phyloP scores from a whole-genome alignment of 129 eudicot genomes.

The Scalesia atractyloides region DNA sequence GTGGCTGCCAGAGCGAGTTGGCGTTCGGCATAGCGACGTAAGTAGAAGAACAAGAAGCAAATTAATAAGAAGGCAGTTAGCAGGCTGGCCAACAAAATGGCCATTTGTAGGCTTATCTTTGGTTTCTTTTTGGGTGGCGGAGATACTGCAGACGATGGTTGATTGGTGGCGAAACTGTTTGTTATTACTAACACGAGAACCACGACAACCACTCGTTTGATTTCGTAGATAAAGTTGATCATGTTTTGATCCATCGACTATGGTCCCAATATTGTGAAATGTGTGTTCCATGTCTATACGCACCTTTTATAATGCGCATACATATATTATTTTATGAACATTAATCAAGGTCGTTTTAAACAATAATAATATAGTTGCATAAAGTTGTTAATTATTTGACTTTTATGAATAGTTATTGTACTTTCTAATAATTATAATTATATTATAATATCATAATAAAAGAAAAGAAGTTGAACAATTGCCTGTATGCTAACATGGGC shows the following conservation, averaged over 20 bases:
- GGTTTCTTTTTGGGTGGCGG: neutral
- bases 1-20: constrained; percentile 19
- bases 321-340: neutral
- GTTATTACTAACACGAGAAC: constrained; percentile 6
- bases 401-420: too few relatives aligned
- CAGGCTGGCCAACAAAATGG: constrained; percentile 4
- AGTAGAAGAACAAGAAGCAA: constrained; percentile 30
- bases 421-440: neutral
- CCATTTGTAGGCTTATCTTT: constrained; percentile 2
- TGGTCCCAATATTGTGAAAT: neutral
- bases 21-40: constrained; percentile 22
- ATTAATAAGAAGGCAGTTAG: constrained; percentile 11
- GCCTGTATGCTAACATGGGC: too few relatives aligned
- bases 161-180: neutral
- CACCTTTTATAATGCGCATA: neutral
- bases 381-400: neutral
- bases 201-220: constrained; percentile 16
- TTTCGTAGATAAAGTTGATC: neutral
- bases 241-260: constrained; percentile 14
- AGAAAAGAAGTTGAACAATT: too few relatives aligned
- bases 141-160: neutral
- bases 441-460: neutral
- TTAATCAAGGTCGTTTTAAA: neutral
- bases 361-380: neutral
- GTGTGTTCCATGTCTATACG: constrained; percentile 6